A percentile compares a stretch with the other conserved stretches of the same genome.
Conservation (phyloP, 768 basidiomycete genomes). For the Strobilomyces echinocephalus region DNA sequence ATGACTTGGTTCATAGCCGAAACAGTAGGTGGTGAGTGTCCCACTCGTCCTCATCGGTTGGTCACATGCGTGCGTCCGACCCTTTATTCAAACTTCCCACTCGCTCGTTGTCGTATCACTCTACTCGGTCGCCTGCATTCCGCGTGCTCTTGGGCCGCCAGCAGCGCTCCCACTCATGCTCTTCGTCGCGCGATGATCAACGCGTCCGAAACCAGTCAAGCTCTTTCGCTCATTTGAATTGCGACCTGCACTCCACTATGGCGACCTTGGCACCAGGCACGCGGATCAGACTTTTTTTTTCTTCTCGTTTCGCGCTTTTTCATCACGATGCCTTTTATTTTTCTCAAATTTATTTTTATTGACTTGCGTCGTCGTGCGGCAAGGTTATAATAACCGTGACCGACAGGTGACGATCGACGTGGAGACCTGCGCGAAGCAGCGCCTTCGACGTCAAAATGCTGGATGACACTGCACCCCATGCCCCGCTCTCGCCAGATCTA, state of each 20-base stretch:
- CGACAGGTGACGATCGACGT: neutral
- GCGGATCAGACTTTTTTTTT: neutral
- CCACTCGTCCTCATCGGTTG: conserved; percentile 14
- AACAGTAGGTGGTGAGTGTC: conserved; percentile 45
- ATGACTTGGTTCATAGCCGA: conserved; percentile 56
- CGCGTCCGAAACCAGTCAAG: conserved; percentile 9
- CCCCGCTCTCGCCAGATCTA: conserved; percentile 6
- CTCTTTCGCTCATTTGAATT: conserved; percentile 27
- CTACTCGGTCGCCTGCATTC: neutral
- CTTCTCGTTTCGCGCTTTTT: neutral
- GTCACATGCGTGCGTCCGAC: conserved; percentile 6
- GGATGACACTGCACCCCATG: conserved; percentile 4
- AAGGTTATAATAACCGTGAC: neutral
- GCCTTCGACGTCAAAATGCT: neutral
- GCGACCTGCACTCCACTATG: conserved; percentile 11
- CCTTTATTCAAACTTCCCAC: neutral
- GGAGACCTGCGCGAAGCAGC: neutral
- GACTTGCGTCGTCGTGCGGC: neutral
- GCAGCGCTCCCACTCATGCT: neutral
- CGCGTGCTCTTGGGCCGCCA: neutral
- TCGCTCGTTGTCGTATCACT: neutral
- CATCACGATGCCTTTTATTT: no score
- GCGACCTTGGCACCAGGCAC: neutral
- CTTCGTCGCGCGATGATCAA: neutral
- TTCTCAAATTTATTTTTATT: neutral